Evolutionary conservation across 2,329 filamentous ascomycete species (phyloP).

Genomic region (Ophiostoma sp.): DNA sequence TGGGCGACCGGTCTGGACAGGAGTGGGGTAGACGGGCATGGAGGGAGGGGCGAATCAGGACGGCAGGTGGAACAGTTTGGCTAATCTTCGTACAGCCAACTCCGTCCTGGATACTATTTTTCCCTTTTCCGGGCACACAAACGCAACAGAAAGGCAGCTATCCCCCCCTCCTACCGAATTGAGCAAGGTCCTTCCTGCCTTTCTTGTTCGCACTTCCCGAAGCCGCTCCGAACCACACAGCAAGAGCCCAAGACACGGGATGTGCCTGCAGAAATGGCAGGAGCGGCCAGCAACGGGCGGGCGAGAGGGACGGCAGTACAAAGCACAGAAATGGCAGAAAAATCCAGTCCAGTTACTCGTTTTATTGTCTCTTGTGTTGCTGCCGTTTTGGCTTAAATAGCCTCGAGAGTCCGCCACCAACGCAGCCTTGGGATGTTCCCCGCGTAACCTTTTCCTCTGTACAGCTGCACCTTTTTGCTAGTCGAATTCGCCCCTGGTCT

Average conservation of each 20-base stretch:
- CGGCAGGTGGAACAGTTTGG: not conserved
- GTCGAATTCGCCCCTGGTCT: not conserved
- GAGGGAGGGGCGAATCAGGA: not conserved
- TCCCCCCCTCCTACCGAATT: conserved; percentile 1
- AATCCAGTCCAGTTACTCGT: not conserved
- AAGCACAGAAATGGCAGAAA: not conserved
- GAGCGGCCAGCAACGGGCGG: not conserved
- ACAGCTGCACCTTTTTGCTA: not conserved
- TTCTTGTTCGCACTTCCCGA: not conserved
- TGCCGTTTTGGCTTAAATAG: not conserved
- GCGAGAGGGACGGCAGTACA: not conserved
- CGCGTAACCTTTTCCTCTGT: conserved; percentile 25
- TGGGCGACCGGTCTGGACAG: not conserved
- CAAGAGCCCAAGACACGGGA: not conserved
- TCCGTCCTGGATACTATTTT: not conserved
- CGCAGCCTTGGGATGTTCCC: not conserved
- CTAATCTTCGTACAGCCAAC: not conserved
- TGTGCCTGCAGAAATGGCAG: not conserved
- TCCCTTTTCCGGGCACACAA: not conserved
- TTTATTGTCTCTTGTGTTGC: not conserved
- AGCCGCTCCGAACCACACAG: not conserved
- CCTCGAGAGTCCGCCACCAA: not conserved
- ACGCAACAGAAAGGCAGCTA: not conserved
- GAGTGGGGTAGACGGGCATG: not conserved
- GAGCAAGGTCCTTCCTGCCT: not conserved